Base-by-base conservation (phyloP, 1,284 basidiomycete genomes). In the Tilletia indica region DNA sequence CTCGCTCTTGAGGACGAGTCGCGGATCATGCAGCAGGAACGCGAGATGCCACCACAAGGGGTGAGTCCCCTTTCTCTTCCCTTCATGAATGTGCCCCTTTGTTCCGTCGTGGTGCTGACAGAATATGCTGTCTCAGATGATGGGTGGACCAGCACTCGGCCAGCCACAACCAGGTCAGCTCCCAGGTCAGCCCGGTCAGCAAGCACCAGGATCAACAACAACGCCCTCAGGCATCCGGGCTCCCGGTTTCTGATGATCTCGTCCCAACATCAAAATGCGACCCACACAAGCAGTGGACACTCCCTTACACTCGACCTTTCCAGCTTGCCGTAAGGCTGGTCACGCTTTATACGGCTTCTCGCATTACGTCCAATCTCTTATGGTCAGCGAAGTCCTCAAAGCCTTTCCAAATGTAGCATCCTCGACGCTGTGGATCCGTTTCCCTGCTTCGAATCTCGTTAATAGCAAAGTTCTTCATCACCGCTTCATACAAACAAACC, bases 1-100 rank as follows among this genome's bases (percentile, higher is more conserved):
- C 88, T 99, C 77, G 92, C 91, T 71, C 88, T 98, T 76, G 96
- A 99, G 86, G 96, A 97, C 86, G 96, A 99, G 87, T 91, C 92
- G 68, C 93, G 94, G 86, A 89, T 97, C 73, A 91, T 94, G 4
- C 91, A 91, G 71, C 95, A 98, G 86, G 96, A 99, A 86, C 91
- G 93, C 86, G 94, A 98, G 86, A 90, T 94, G 89, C 87, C 93
- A 78, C 92, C 93, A 69, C 94, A 97, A 48, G 61, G 61, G 19
- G 61, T 64, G 36, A 64, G 61, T 64, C 34, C 3, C 39, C 34
- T 39, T 21, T 16, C 39, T 34, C 11, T 34, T 8, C 12, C 11
- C 9, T 36, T 64, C 5, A 5, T 64, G 34, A 64, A 21, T 58
- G 4, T 34, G 25, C 25, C 34, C 56, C 56, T 54, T 54, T 54